phyloP scores from a whole-genome alignment of 1,284 basidiomycete genomes.

The Apiotrichum gracile region DNA sequence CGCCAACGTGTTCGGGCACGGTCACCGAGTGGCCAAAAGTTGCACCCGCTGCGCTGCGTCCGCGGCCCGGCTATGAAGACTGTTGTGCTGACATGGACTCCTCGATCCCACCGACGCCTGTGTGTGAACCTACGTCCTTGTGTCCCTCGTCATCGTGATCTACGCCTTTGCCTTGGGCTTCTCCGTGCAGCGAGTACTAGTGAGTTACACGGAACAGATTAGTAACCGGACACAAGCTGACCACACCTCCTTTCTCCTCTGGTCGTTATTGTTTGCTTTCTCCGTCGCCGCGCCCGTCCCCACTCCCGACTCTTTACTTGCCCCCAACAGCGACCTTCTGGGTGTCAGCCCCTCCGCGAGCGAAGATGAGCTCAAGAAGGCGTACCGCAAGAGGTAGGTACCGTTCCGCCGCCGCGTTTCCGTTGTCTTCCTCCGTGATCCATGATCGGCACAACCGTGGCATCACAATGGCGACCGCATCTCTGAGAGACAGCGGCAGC shows the following conservation, averaged over 20 bases:
- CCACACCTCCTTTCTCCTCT: background rate
- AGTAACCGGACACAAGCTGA: background rate
- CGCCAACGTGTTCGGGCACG: background rate
- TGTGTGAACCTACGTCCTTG: background rate
- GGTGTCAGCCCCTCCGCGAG: conserved; percentile 71
- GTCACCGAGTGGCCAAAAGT: background rate
- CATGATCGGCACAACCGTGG: no score
- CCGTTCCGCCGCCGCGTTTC: no score
- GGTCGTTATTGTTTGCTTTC: background rate
- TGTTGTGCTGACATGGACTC: background rate
- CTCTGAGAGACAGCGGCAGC: no score
- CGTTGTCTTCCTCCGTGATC: no score
- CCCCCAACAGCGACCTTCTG: conserved; percentile 58
- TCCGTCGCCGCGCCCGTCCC: background rate
- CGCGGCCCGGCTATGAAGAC: background rate
- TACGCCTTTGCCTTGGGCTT: background rate
- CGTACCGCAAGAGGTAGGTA: conserved; percentile 81
- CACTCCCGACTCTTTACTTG: conserved; percentile 7
- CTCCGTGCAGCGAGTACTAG: conserved; percentile 69
- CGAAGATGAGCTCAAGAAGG: conserved; percentile 83
- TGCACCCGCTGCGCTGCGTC: background rate
- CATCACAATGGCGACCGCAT: no score
- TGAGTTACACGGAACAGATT: conserved; percentile 16
- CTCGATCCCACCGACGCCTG: background rate
- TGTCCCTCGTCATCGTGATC: background rate